Conservation (phyloP, 257 asterid genomes). For the Capsicum baccatum region DNA sequence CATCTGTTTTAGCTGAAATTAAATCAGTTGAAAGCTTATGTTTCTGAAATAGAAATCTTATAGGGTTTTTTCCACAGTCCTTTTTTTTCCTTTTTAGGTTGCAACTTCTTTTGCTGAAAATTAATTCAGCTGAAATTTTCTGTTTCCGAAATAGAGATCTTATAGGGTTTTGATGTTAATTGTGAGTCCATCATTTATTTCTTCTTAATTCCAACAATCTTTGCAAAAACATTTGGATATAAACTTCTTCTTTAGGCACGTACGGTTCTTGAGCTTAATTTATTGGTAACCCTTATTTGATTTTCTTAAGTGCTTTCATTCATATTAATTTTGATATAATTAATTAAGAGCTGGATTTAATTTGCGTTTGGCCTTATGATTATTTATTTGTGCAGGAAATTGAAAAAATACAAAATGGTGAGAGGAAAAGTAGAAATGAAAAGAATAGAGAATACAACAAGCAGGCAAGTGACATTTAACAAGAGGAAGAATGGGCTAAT, state of each 20-base stretch:
- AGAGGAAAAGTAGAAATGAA: slow-evolving; percentile 77
- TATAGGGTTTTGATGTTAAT: background rate
- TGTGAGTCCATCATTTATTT: background rate
- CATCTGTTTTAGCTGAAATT: no score
- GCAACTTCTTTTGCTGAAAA: no score
- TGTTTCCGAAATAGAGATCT: background rate
- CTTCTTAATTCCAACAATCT: background rate
- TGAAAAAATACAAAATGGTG: slow-evolving; percentile 51
- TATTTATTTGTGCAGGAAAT: background rate
- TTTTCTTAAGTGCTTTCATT: slow-evolving; percentile 6
- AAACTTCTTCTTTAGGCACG: background rate
- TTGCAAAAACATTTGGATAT: background rate
- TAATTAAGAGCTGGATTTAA: no score
- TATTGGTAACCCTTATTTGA: background rate
- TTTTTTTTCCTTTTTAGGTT: background rate
- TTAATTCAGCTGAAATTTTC: background rate
- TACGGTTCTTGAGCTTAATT: background rate
- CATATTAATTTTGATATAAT: background rate
- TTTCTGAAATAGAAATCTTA: background rate
- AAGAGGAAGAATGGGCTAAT: slow-evolving; percentile 70
- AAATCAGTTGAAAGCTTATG: background rate
- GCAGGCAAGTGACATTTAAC: slow-evolving; percentile 52
- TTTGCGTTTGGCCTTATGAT: no score
- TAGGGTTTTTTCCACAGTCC: background rate
- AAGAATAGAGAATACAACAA: slow-evolving; percentile 57